Conservation (phyloP, 257 asterid genomes). For the Nicotiana tabacum region DNA sequence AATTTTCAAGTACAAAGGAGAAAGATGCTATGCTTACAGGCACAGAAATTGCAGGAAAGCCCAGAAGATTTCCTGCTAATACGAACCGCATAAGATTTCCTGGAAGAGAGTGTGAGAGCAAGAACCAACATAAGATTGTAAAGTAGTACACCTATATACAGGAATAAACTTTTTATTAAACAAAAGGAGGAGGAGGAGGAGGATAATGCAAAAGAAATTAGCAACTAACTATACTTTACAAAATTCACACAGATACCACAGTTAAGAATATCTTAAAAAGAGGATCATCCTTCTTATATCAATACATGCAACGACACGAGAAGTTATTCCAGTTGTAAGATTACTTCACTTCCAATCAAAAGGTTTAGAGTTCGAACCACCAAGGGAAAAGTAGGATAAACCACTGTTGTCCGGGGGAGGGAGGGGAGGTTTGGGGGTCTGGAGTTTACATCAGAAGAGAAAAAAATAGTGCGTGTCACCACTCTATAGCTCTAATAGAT, state of each 20-base stretch:
- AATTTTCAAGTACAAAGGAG: neutral
- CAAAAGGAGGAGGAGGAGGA: too few relatives aligned
- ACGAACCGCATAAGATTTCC: constrained; percentile 85
- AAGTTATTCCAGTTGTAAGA: neutral
- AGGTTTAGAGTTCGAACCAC: neutral
- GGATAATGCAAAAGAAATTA: too few relatives aligned
- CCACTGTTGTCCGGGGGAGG: neutral
- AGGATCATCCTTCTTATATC: constrained; percentile 1
- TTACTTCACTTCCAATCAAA: neutral
- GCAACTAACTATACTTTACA: neutral
- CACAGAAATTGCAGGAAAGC: constrained; percentile 85
- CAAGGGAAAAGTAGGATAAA: neutral
- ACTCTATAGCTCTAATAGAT: neutral
- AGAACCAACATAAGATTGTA: neutral
- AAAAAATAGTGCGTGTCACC: neutral
- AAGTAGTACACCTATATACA: neutral
- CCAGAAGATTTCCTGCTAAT: constrained; percentile 72
- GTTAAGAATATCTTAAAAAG: neutral
- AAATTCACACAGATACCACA: neutral
- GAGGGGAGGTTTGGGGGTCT: neutral
- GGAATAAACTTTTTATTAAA: too few relatives aligned
- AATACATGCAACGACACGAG: neutral
- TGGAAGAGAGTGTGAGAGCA: constrained; percentile 18
- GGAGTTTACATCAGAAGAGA: neutral
- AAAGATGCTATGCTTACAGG: constrained; percentile 55